A percentile compares a stretch with the other conserved stretches of the same genome.
phyloP scores from a whole-genome alignment of 2,329 filamentous ascomycete genomes.

The Aureobasidium sp. region DNA sequence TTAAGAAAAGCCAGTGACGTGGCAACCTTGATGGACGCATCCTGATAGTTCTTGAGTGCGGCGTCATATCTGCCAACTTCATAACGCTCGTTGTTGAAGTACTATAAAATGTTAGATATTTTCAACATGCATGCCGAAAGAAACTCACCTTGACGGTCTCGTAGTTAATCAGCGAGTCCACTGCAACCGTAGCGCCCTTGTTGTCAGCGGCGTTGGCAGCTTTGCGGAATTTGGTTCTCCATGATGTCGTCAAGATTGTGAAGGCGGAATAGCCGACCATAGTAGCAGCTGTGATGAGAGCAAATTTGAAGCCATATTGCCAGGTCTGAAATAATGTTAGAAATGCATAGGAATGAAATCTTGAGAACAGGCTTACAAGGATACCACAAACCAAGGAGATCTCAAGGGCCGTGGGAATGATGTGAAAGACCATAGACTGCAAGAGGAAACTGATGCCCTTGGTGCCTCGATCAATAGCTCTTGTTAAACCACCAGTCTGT shows the following conservation, averaged over 20 bases:
- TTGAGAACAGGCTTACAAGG: constrained; percentile 42
- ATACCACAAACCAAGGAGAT: constrained; percentile 96
- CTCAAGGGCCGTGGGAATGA: constrained; percentile 86
- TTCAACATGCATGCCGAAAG: neutral
- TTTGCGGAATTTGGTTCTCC: constrained; percentile 93
- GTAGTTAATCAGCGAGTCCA: constrained; percentile 97
- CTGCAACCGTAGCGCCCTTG: constrained; percentile 85
- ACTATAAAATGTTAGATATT: constrained; percentile 32
- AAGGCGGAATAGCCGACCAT: constrained; percentile 96
- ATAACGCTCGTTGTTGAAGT: constrained; percentile 98
- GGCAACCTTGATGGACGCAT: constrained; percentile 91
- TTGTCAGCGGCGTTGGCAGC: constrained; percentile 96
- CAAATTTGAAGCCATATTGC: constrained; percentile 88
- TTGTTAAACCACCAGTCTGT: constrained; percentile 87
- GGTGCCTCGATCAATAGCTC: constrained; percentile 92
- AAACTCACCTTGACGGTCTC: constrained; percentile 75
- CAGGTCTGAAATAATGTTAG: constrained; percentile 54
- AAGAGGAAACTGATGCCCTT: constrained; percentile 97
- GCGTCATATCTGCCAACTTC: constrained; percentile 87
- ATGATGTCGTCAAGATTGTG: constrained; percentile 91
- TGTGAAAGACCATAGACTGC: constrained; percentile 97
- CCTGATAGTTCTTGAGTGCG: constrained; percentile 78
- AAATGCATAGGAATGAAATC: neutral
- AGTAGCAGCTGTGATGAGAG: constrained; percentile 78
- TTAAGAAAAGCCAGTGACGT: constrained; percentile 91